These are phyloP conservation scores for Cryphonectria parasitica DNA, from an alignment of 2,329 filamentous ascomycete genomes.

Conservation along the genomic window DNA sequence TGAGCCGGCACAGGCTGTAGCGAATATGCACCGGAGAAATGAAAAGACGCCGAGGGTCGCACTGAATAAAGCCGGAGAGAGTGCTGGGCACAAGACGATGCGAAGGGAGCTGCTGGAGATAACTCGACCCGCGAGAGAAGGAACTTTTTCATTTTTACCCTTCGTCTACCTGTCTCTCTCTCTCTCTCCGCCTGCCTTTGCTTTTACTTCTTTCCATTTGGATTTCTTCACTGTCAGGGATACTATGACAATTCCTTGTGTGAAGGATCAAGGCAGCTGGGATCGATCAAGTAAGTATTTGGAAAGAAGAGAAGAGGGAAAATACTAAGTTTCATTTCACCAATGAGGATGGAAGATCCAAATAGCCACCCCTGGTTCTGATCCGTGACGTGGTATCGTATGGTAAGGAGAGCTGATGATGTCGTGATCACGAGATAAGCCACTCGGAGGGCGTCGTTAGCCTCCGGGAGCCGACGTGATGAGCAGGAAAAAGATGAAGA, in stretches of 20 bases:
- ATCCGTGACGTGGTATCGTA: not conserved
- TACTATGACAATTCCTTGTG: not conserved
- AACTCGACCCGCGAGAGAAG: not conserved
- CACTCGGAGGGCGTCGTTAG: slow-evolving; percentile 8
- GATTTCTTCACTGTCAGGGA: too few species aligned
- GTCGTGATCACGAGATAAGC: slow-evolving; percentile 8
- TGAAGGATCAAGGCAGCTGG: not conserved
- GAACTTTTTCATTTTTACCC: not conserved
- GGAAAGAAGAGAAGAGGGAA: not conserved
- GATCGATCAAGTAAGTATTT: not conserved
- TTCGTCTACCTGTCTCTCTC: too few species aligned
- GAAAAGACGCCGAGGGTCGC: slow-evolving; percentile 3
- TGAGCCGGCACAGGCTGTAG: not conserved
- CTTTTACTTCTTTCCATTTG: too few species aligned
- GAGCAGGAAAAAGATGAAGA: not conserved
- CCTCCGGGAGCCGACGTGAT: not conserved
- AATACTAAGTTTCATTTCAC: not conserved
- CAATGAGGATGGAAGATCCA: not conserved
- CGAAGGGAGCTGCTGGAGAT: not conserved
- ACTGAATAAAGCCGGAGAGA: not conserved
- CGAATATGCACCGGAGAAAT: not conserved
- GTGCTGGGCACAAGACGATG: not conserved
- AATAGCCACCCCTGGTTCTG: not conserved
- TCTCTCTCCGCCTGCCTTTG: not conserved
- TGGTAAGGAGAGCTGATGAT: not conserved